These are phyloP conservation scores for Spathaspora jeffriesii DNA, from an alignment of 1,139 yeast genomes.

Conservation along the genomic window DNA sequence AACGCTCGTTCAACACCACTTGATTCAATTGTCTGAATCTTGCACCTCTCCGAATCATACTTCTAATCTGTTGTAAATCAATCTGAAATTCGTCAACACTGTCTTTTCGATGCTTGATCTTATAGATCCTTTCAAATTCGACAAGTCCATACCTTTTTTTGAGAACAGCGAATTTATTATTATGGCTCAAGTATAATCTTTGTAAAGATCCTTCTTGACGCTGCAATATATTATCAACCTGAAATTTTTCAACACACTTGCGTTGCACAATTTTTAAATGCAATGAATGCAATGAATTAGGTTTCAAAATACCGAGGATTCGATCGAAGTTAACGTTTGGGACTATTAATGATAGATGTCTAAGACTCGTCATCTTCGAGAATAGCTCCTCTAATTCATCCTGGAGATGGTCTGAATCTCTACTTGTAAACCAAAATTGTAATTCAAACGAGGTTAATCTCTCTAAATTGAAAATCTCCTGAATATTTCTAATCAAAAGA, in stretches of 20 bases:
- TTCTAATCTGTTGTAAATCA: not conserved
- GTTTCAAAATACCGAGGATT: not conserved
- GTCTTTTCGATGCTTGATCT: too few species aligned
- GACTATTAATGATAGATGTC: not conserved
- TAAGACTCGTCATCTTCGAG: not conserved
- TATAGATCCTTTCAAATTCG: too few species aligned
- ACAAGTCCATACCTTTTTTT: too few species aligned
- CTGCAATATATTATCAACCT: not conserved
- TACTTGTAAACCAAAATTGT: not conserved
- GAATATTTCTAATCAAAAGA: not conserved
- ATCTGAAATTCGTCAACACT: not conserved
- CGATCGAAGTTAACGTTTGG: not conserved
- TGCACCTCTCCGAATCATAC: not conserved
- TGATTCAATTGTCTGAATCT: not conserved
- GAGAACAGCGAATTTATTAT: too few species aligned
- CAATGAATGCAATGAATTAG: not conserved
- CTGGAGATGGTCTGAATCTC: not conserved
- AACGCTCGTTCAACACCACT: not conserved
- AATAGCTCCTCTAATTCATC: not conserved
- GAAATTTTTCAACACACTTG: not conserved
- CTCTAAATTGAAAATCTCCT: not conserved
- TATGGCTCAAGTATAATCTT: not conserved
- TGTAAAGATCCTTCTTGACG: not conserved
- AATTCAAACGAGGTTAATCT: not conserved
- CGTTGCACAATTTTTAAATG: not conserved